Percentiles rank a stretch among this genome's conserved stretches.
Evolutionary conservation across 2,329 filamentous ascomycete species (phyloP).

Genomic region (Penicillium thymicola): DNA sequence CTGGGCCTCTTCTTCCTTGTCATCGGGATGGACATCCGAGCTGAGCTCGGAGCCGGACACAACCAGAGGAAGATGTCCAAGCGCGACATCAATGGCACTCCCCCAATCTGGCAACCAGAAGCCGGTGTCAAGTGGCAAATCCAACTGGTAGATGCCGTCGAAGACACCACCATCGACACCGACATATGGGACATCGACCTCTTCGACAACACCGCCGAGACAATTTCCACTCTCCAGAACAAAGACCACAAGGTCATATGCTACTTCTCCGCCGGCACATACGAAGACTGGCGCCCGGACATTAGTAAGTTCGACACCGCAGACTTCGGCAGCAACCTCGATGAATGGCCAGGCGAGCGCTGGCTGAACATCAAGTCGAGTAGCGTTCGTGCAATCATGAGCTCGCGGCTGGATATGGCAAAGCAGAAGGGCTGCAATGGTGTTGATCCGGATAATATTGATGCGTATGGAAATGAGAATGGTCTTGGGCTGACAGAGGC

Average conservation of each 20-base stretch:
- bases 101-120: conserved; percentile 50
- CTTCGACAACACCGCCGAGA: conserved; percentile 51
- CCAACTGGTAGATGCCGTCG: conserved; percentile 46
- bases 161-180: conserved; percentile 50
- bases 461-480: conserved; percentile 63
- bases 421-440: conserved; percentile 62
- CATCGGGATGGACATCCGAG: conserved; percentile 2
- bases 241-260: conserved; percentile 64
- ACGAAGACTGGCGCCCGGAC: conserved; percentile 62
- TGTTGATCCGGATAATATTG: conserved; percentile 69
- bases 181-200: conserved; percentile 61
- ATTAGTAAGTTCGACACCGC: conserved; percentile 50
- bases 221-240: conserved; percentile 49
- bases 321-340: conserved; percentile 58
- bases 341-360: conserved; percentile 64
- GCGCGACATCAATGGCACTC: not conserved
- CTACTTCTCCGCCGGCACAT: conserved; percentile 71
- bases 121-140: conserved; percentile 61
- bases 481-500: conserved; percentile 59
- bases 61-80: not conserved
- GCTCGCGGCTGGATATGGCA: conserved; percentile 57
- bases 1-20: conserved; percentile 1
- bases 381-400: conserved; percentile 63
- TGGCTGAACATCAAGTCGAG: conserved; percentile 62
- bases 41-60: not conserved